These are phyloP conservation scores for Tolypocladium tropicale DNA, from an alignment of 2,329 filamentous ascomycete species.

Conservation along the genomic window DNA sequence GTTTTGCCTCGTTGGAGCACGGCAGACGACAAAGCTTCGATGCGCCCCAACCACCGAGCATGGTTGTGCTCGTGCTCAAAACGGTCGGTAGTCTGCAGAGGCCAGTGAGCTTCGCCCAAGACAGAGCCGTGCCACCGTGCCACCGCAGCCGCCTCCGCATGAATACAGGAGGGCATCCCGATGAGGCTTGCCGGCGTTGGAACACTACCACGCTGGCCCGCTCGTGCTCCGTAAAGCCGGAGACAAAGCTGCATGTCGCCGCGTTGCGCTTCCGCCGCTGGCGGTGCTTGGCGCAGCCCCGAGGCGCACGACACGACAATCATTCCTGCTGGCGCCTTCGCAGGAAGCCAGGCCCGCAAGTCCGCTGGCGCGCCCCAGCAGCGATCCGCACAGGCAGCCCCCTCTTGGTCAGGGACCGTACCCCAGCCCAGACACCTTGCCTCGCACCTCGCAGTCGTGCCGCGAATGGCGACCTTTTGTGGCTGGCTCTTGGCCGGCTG, in stretches of 20 bases:
- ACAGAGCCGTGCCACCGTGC: not conserved
- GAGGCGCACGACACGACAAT: not conserved
- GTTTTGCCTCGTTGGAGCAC: not conserved
- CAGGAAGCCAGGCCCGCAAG: not conserved
- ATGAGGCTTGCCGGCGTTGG: not conserved
- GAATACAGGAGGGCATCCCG: not conserved
- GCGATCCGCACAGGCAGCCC: not conserved
- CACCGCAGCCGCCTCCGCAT: not conserved
- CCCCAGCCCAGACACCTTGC: not conserved
- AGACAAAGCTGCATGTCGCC: not conserved
- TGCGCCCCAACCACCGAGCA: not conserved
- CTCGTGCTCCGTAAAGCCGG: not conserved
- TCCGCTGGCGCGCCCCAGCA: not conserved
- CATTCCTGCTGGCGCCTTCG: not conserved
- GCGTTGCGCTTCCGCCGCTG: not conserved
- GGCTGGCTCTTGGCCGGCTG: not conserved
- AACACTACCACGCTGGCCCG: not conserved
- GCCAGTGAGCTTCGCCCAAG: not conserved
- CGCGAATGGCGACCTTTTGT: not conserved
- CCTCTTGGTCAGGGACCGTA: not conserved
- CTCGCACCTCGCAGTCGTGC: not conserved
- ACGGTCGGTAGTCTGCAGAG: not conserved
- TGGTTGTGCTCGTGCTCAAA: not conserved
- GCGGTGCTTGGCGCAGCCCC: not conserved
- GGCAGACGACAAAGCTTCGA: not conserved